phyloP scores from a whole-genome alignment of 2,329 filamentous ascomycete species.

The Fusarium poae region DNA sequence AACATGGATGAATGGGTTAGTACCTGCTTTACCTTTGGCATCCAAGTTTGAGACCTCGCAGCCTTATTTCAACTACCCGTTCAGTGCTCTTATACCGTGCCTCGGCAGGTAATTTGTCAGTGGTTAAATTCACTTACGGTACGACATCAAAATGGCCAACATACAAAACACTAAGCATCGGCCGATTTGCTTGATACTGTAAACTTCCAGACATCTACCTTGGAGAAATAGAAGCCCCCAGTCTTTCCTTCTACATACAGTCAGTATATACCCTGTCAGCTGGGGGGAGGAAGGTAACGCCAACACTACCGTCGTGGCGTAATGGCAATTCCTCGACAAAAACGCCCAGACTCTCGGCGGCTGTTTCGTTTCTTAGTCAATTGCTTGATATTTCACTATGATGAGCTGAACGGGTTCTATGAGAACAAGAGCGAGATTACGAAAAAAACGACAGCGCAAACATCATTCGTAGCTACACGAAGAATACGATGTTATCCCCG shows the following conservation, averaged over 20 bases:
- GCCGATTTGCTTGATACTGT: neutral
- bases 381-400: neutral
- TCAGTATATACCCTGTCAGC: neutral
- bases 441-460: neutral
- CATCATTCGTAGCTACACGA: neutral
- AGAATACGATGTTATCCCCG: slow-evolving; percentile 2
- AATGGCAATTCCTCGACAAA: neutral
- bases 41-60: slow-evolving; percentile 19
- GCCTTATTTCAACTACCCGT: slow-evolving; percentile 32
- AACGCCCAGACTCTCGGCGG: neutral
- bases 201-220: neutral
- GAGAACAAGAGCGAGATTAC: neutral
- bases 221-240: neutral
- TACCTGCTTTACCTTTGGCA: neutral
- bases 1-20: neutral
- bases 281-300: neutral
- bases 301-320: slow-evolving; percentile 4
- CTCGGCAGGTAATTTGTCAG: neutral
- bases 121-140: neutral
- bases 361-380: neutral
- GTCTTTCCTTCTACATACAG: neutral
- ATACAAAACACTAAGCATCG: neutral
- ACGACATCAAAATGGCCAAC: neutral
- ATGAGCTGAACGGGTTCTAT: neutral
- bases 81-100: neutral